Percentiles rank a stretch among this genome's conserved stretches.
Conservation (phyloP, 2,329 filamentous ascomycete species). For the Trichoderma sp. region DNA sequence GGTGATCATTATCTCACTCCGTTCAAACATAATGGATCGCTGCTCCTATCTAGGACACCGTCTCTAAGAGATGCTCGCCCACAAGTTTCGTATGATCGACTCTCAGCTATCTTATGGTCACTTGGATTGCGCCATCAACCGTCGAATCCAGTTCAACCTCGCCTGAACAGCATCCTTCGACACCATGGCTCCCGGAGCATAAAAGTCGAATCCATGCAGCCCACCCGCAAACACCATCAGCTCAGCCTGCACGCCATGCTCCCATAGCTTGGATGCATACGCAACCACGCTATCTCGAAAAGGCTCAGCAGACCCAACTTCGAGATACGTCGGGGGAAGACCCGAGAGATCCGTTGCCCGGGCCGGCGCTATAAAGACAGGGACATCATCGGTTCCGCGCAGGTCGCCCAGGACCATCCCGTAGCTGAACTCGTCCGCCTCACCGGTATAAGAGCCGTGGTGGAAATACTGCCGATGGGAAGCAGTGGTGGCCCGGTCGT, state of each 20-base stretch:
- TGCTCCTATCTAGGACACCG: neutral
- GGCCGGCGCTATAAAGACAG: neutral
- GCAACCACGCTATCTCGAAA: slow-evolving; percentile 1
- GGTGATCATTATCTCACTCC: neutral
- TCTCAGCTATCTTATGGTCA: neutral
- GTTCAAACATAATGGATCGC: neutral
- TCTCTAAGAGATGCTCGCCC: neutral
- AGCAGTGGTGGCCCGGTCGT: neutral
- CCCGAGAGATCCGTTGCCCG: neutral
- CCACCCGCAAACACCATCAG: neutral
- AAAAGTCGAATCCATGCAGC: neutral
- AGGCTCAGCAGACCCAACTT: neutral
- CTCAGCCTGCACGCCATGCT: slow-evolving; percentile 6
- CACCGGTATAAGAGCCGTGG: neutral
- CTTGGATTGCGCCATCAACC: neutral
- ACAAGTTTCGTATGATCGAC: no score
- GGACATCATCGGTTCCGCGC: neutral
- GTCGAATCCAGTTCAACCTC: neutral
- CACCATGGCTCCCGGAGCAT: neutral
- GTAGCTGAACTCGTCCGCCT: neutral
- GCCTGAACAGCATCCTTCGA: neutral
- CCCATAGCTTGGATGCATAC: slow-evolving; percentile 5
- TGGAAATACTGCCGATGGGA: neutral
- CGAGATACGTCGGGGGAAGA: slow-evolving; percentile 6
- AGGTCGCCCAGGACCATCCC: neutral